Conservation (phyloP, 805 yeast species). For the Yarrowia sp. region DNA sequence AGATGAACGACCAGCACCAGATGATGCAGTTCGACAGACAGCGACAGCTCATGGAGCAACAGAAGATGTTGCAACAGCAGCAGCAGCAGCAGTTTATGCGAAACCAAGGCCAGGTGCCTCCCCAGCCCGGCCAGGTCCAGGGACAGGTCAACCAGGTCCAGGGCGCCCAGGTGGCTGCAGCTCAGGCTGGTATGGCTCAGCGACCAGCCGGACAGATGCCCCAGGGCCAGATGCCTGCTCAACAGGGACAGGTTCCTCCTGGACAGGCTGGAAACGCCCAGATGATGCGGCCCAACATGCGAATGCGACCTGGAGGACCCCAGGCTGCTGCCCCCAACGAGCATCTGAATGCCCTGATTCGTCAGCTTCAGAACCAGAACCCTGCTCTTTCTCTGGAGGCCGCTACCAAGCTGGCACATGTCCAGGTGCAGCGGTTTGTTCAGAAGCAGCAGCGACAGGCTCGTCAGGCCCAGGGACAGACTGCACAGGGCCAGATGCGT, state of each 20-base stretch:
- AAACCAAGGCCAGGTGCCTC: conserved; percentile 23
- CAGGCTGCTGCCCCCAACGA: conserved; percentile 41
- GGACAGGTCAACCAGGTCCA: conserved; percentile 32
- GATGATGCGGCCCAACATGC: conserved; percentile 30
- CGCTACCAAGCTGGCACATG: conserved; percentile 48
- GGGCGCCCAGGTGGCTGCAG: conserved; percentile 2
- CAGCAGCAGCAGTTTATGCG: conserved; percentile 40
- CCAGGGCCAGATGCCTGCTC: conserved; percentile 23
- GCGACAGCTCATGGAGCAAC: conserved; percentile 48
- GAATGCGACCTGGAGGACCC: conserved; percentile 27
- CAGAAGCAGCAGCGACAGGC: conserved; percentile 44
- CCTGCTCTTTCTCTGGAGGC: conserved; percentile 49
- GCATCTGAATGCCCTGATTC: conserved; percentile 44
- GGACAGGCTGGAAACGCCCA: conserved; percentile 18
- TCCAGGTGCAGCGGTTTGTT: conserved; percentile 47
- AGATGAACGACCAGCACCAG: conserved; percentile 46
- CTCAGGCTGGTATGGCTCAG: conserved; percentile 27
- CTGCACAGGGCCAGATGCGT: conserved; percentile 23
- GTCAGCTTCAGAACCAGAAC: conserved; percentile 45
- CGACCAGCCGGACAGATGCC: conserved; percentile 5
- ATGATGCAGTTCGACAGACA: conserved; percentile 46
- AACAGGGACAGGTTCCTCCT: conserved; percentile 13
- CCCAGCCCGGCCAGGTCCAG: conserved; percentile 28
- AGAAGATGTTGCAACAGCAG: conserved; percentile 45
- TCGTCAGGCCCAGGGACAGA: conserved; percentile 39